A percentile compares a stretch with the other conserved stretches of the same genome.
Evolutionary conservation across 2,329 filamentous ascomycete species (phyloP).

Genomic region (Elsinoe australis): DNA sequence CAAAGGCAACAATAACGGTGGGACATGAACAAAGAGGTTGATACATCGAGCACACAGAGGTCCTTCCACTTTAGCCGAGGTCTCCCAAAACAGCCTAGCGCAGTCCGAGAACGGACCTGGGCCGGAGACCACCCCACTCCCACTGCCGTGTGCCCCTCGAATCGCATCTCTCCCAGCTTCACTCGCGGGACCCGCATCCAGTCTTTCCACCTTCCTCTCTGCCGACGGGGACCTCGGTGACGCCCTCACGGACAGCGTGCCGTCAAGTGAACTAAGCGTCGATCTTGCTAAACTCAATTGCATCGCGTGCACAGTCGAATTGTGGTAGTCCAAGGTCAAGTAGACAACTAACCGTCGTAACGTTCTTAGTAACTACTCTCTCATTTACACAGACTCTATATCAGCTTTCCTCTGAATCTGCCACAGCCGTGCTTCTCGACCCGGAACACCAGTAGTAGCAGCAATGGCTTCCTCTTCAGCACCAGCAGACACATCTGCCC

Average conservation of each 20-base stretch:
- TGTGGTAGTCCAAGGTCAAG: background rate
- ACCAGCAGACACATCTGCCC: background rate
- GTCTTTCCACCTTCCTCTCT: background rate
- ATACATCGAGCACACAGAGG: too few species aligned
- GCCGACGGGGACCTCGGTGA: background rate
- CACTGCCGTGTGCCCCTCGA: too few species aligned
- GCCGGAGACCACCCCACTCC: too few species aligned
- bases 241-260: background rate
- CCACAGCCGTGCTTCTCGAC: background rate
- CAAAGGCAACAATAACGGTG: too few species aligned
- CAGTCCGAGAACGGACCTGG: too few species aligned
- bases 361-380: background rate
- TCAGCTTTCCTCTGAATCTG: background rate
- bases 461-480: background rate
- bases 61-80: too few species aligned
- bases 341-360: too few species aligned
- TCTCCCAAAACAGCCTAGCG: too few species aligned
- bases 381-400: background rate
- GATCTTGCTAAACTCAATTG: conserved; percentile 15
- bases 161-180: background rate
- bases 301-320: conserved; percentile 8
- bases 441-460: too few species aligned
- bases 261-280: conserved; percentile 11
- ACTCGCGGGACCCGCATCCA: background rate
- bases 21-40: too few species aligned